Base-by-base conservation (phyloP, 2,329 filamentous ascomycete species). In the Zymoseptoria passerinii region DNA sequence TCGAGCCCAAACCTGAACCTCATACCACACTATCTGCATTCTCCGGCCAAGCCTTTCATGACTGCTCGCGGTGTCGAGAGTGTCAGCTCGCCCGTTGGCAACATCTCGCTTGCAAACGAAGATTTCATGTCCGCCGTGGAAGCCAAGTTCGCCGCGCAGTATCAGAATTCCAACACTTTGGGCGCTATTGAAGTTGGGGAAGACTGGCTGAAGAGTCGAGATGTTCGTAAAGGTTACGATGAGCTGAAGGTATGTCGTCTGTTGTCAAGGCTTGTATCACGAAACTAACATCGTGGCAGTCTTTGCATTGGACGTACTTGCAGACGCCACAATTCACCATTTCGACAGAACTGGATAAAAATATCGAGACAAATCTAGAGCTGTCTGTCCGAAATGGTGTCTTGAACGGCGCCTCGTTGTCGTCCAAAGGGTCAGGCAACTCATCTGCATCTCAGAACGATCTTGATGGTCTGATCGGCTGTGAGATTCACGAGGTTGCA, bases 21-120 rank as follows among this genome's bases (percentile, higher is more conserved):
- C 48, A 88, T 97, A 28, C 83, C 85, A 1, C 74, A 80, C 2
- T 84, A 92, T 67, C 74, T 99, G 63, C 81, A 83, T 20, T 91
- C 90, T n/a, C 90, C 91, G 0, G 89, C 88, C 0, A 86, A 85
- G 65, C 79, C 80, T 0, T 92, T 83, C 69, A 86, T 97, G 68
- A 84, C 84, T 61, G 89, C 90, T 0, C 86, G 88, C 60, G 94
- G 94, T 0, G 92, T 96, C 0, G 90, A 94, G 67, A 97, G 92
- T 71, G 91, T 97, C 50, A 86, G 89, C 61, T 95, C 90, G 52
- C 84, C 85, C 0, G 87, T 97, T 9, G 81, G 83, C 7, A 99
- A 97, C 74, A 84, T 95, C 1, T 82, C 83, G 2, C 72, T 90
- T 0, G 75, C 71, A 13, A 74, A 80, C 44, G 67, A 71, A 16